Base-by-base conservation (phyloP, 78 protist species). In the Neovahlkampfia damariscottae region DNA sequence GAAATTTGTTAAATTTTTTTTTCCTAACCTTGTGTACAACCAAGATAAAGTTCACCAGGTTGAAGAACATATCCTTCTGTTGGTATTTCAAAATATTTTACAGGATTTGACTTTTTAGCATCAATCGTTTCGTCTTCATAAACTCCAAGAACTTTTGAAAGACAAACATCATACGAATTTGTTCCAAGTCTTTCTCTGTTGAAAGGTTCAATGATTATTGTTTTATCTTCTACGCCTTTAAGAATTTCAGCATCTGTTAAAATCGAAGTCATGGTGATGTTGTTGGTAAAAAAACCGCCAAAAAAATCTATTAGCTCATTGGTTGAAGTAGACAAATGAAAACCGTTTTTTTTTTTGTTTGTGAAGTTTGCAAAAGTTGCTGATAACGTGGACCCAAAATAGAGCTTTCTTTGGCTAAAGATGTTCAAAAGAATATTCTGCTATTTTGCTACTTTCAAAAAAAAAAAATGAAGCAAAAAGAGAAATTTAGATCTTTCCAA, bases 21-120 rank as follows among this genome's bases (percentile, higher is more conserved):
- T n/a, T n/a, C n/a, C n/a, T n/a, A n/a, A n/a, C n/a, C n/a, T n/a
- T n/a, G n/a, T n/a, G 62, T 50, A 19, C 19, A 19, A 50, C 62
- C 62, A 50, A 50, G 62, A 50, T 50, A 50, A 50, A 50, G 62
- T 50, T 50, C 62, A n/a, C 62, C 62, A 50, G 62, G 62, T 19
- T 50, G 62, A n/a, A 50, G 19, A n/a, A 50, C 62, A 50, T n/a
- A 50, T n/a, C 62, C 62, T 19, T 50, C 62, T 19, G 19, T 19
- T 50, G 62, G 62, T 50, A 50, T 50, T 50, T 50, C 62, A 50
- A 50, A 50, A 50, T 19, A n/a, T 50, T 50, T 50, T 50, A 50
- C 62, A n/a, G 62, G 62, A 19, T 50, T 50, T 19, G 34, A n/a
- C 19, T 50, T 50, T 50, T 50, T 50, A n/a, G 62, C 62, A 50